phyloP scores from a whole-genome alignment of 73 alveolate genomes.

The Loxodes magnus region DNA sequence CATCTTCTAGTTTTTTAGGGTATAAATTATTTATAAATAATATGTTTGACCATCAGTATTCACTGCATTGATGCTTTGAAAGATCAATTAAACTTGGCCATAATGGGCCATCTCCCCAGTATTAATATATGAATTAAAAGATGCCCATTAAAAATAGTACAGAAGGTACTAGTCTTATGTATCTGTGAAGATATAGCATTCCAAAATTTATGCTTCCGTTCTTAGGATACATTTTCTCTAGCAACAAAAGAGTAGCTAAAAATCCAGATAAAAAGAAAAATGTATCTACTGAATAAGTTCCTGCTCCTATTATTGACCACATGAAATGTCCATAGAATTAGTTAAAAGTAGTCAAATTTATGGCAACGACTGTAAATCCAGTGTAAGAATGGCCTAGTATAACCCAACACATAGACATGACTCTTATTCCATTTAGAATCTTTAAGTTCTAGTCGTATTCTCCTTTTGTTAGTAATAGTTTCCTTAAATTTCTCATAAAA shows the following conservation, averaged over 20 bases:
- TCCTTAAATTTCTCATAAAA: no score
- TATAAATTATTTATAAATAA: slow-evolving; percentile 19
- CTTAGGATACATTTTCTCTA: neutral
- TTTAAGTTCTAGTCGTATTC: no score
- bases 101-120: slow-evolving; percentile 33
- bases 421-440: slow-evolving; percentile 24
- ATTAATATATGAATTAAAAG: neutral
- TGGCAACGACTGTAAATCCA: neutral
- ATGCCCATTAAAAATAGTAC: slow-evolving; percentile 9
- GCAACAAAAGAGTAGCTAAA: neutral
- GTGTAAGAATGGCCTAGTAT: slow-evolving; percentile 18
- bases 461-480: no score
- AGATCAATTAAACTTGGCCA: neutral
- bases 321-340: neutral
- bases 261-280: slow-evolving; percentile 1
- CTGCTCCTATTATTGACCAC: neutral
- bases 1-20: slow-evolving; percentile 9
- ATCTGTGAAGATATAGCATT: slow-evolving; percentile 19
- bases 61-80: neutral
- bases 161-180: slow-evolving; percentile 23
- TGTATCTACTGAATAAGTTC: neutral
- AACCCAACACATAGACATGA: slow-evolving; percentile 25
- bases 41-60: slow-evolving; percentile 24
- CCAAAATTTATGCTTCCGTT: neutral
- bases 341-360: neutral